Conservation (phyloP, 805 yeast species). For the Blastobotrys parvus region DNA sequence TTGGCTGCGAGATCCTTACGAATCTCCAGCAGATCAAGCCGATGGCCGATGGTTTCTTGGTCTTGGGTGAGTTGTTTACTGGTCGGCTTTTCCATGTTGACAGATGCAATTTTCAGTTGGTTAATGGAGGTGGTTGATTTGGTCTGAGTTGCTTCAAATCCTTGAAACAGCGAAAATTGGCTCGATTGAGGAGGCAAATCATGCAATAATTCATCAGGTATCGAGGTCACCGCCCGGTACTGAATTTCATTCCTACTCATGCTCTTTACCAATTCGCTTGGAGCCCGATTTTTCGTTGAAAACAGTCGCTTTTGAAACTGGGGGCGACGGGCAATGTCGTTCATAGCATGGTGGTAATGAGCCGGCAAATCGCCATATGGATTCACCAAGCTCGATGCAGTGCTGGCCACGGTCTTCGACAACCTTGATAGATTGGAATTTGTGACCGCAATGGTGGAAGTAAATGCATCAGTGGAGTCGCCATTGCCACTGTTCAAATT, state of each 20-base stretch:
- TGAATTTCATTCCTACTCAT: conserved; percentile 30
- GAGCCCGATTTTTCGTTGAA: conserved; percentile 25
- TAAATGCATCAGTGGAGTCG: conserved; percentile 29
- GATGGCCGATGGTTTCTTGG: conserved; percentile 35
- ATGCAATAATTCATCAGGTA: conserved; percentile 54
- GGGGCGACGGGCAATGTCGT: conserved; percentile 35
- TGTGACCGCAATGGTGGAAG: conserved; percentile 32
- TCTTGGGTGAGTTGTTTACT: conserved; percentile 31
- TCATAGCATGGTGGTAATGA: conserved; percentile 39
- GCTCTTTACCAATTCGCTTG: conserved; percentile 27
- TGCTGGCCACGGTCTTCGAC: conserved; percentile 31
- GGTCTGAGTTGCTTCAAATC: conserved; percentile 46
- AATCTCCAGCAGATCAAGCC: conserved; percentile 48
- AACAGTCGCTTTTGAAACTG: conserved; percentile 34
- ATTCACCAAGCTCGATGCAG: conserved; percentile 28
- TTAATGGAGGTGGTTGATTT: conserved; percentile 14
- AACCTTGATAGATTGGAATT: conserved; percentile 30
- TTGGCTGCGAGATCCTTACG: conserved; percentile 56
- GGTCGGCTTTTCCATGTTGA: conserved; percentile 31
- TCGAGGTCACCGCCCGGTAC: conserved; percentile 40
- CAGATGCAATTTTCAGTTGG: conserved; percentile 8
- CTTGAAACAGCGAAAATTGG: conserved; percentile 54
- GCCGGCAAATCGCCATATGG: conserved; percentile 31
- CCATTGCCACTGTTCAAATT: no score
- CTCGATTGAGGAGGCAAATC: conserved; percentile 39